Percentiles rank a stretch among this genome's conserved stretches.
Evolutionary conservation across 1,139 yeast genomes (phyloP).

Genomic region (Arxiozyma telluris): DNA sequence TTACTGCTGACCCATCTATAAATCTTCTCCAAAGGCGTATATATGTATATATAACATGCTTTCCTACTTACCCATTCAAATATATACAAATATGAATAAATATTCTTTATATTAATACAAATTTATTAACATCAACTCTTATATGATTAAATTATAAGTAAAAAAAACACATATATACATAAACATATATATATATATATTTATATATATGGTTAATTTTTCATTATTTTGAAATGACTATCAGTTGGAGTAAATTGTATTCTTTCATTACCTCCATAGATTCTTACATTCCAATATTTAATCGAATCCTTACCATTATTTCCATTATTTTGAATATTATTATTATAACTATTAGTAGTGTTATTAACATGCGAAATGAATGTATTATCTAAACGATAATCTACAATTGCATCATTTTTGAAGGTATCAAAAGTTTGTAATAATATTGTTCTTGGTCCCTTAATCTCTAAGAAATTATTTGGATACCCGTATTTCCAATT

Average conservation of each 20-base stretch:
- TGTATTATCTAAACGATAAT: conserved; percentile 5
- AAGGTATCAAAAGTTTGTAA: conserved; percentile 19
- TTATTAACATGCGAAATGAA: not conserved
- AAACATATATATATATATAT: not conserved
- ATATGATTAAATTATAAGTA: not conserved
- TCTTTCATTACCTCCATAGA: not conserved
- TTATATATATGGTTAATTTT: not conserved
- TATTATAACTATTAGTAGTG: not conserved
- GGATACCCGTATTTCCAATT: conserved; percentile 11
- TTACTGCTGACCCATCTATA: not conserved
- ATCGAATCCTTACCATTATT: not conserved
- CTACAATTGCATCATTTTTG: conserved; percentile 1
- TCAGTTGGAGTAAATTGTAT: conserved; percentile 2
- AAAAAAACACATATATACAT: not conserved
- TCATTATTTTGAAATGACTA: not conserved
- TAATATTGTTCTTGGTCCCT: conserved; percentile 29
- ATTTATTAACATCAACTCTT: not conserved
- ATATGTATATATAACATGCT: not conserved
- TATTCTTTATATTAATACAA: not conserved
- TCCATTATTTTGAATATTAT: not conserved
- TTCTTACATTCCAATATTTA: conserved; percentile 1
- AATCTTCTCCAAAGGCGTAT: not conserved
- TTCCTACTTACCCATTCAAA: not conserved
- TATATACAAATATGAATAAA: no score
- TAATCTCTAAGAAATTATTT: conserved; percentile 19